These are phyloP conservation scores for Kodamaea ohmeri DNA, from an alignment of 1,139 yeast genomes.

Conservation along the genomic window DNA sequence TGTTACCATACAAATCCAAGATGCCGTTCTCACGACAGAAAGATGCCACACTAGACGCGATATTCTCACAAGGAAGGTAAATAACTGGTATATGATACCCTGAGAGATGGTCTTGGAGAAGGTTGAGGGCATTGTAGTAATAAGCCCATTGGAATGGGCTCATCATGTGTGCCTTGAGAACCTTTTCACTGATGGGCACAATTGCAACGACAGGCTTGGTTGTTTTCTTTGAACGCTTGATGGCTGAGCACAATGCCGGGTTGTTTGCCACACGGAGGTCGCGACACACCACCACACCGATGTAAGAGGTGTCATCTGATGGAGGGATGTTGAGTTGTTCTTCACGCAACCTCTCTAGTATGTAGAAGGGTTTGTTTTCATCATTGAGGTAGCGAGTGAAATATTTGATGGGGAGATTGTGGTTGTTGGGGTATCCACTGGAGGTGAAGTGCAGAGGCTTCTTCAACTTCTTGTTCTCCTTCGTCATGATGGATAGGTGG, in stretches of 20 bases:
- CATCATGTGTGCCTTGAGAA: constrained; percentile 39
- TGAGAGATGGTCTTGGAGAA: constrained; percentile 28
- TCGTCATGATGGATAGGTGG: neutral
- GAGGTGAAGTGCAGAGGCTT: constrained; percentile 1
- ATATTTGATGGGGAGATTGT: constrained; percentile 10
- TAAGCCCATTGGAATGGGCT: constrained; percentile 44
- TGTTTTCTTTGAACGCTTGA: constrained; percentile 6
- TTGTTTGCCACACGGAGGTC: constrained; percentile 16
- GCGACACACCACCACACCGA: constrained; percentile 11
- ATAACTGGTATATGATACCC: constrained; percentile 40
- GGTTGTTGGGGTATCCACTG: constrained; percentile 8
- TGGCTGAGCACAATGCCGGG: constrained; percentile 14
- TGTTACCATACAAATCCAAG: constrained; percentile 36
- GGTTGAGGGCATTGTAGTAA: constrained; percentile 30
- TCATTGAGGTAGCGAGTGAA: constrained; percentile 23
- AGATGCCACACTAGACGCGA: constrained; percentile 21
- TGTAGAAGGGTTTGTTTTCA: constrained; percentile 18
- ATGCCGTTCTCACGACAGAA: constrained; percentile 25
- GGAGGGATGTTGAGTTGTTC: neutral
- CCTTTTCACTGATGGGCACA: constrained; percentile 32
- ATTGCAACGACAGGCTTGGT: constrained; percentile 14
- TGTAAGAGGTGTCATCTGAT: neutral
- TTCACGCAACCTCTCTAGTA: neutral
- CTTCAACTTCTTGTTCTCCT: constrained; percentile 3
- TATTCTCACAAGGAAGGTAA: constrained; percentile 25